Conservation (phyloP, 345 rosid species). For the Gossypium bickii region DNA sequence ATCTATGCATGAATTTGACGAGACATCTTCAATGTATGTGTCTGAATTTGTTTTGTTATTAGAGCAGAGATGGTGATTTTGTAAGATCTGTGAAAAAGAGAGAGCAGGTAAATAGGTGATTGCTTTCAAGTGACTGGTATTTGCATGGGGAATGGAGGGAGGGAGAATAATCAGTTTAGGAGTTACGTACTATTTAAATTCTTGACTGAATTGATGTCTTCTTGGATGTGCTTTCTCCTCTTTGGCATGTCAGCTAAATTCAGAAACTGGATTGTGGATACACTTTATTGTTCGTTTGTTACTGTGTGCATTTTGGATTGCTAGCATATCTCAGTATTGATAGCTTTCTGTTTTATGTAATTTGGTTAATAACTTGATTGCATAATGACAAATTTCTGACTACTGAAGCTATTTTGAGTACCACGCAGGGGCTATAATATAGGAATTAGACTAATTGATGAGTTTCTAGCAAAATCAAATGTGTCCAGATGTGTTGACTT, state of each 20-base stretch:
- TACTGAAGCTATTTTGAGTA: not conserved
- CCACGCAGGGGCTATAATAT: conserved; percentile 84
- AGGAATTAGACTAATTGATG: conserved; percentile 78
- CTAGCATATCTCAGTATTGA: not conserved
- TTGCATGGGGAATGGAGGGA: not conserved
- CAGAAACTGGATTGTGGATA: not conserved
- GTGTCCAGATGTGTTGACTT: conserved; percentile 86
- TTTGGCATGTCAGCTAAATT: not conserved
- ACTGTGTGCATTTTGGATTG: not conserved
- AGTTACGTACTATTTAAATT: not conserved
- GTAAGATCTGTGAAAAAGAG: not conserved
- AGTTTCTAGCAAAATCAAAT: conserved; percentile 87
- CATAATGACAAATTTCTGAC: not conserved
- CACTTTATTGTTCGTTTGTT: not conserved
- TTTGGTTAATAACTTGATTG: conserved; percentile 8
- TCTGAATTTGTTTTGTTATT: not conserved
- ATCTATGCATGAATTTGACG: not conserved
- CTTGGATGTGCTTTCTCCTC: not conserved
- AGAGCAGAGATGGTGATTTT: not conserved
- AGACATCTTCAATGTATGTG: not conserved
- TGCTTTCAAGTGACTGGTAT: not conserved
- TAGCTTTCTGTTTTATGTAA: not conserved
- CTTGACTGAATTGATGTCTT: not conserved
- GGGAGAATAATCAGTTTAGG: not conserved
- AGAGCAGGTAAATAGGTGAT: not conserved